Evolutionary conservation across 2,329 filamentous ascomycete genomes (phyloP).

Genomic region (Sporothrix luriei): DNA sequence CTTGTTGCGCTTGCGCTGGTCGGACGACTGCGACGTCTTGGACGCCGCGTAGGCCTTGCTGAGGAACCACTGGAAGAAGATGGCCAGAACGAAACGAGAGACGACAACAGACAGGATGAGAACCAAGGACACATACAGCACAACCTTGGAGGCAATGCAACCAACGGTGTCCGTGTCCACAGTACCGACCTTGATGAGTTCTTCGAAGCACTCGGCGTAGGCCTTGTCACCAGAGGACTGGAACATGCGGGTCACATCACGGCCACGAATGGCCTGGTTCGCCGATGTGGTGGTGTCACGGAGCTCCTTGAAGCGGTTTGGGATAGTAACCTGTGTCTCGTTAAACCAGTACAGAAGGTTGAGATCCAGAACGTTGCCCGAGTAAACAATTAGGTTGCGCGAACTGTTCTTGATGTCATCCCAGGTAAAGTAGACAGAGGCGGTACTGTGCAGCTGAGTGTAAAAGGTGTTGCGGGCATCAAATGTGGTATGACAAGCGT

Average conservation of each 20-base stretch:
- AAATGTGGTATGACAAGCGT: conserved; percentile 80
- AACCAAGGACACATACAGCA: conserved; percentile 87
- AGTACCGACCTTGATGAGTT: conserved; percentile 94
- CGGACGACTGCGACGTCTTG: conserved; percentile 80
- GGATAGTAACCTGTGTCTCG: conserved; percentile 72
- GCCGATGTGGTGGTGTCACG: conserved; percentile 64
- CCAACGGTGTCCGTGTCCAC: conserved; percentile 95
- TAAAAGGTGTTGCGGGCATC: conserved; percentile 76
- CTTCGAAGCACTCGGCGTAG: conserved; percentile 81
- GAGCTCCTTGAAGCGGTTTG: conserved; percentile 76
- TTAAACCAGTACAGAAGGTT: conserved; percentile 92
- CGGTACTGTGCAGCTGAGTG: conserved; percentile 62
- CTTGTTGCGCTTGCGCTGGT: conserved; percentile 80
- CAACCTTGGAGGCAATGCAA: conserved; percentile 95
- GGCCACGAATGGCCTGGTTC: conserved; percentile 70
- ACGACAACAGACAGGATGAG: conserved; percentile 89
- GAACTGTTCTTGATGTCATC: conserved; percentile 85
- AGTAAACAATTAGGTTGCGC: conserved; percentile 92
- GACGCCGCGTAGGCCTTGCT: conserved; percentile 79
- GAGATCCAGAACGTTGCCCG: conserved; percentile 88
- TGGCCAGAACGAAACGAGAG: conserved; percentile 82
- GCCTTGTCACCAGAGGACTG: conserved; percentile 77
- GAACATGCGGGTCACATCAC: conserved; percentile 87
- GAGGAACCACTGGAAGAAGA: conserved; percentile 96
- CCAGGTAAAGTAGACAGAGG: conserved; percentile 96